Conservation (phyloP, 1,284 basidiomycete species). For the Marasmius tenuissimus region DNA sequence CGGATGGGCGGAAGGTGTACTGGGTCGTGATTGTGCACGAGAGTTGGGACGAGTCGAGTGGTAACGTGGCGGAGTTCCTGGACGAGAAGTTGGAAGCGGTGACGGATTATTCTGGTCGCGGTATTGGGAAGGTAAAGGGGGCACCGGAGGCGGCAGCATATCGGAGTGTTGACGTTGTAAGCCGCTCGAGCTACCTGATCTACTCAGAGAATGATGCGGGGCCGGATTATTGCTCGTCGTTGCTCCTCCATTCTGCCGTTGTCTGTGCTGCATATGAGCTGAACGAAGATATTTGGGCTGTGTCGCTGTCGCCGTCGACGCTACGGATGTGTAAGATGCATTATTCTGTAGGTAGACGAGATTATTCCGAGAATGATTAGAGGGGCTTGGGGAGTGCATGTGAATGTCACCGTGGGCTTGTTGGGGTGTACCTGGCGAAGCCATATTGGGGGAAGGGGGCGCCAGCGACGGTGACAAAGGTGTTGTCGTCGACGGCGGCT, state of each 20-base stretch:
- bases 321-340: not conserved
- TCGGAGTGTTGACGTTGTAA: not conserved
- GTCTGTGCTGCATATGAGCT: not conserved
- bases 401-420: not conserved
- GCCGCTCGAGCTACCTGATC: not conserved
- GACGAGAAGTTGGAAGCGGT: not conserved
- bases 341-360: not conserved
- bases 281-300: constrained; percentile 1
- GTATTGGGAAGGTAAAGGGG: not conserved
- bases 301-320: not conserved
- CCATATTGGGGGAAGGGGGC: not conserved
- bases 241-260: not conserved
- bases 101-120: not conserved
- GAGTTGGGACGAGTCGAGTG: not conserved
- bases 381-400: not conserved
- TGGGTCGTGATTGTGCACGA: not conserved
- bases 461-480: not conserved
- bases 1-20: not conserved
- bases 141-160: not conserved
- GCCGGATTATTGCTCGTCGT: not conserved
- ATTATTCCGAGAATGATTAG: not conserved
- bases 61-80: not conserved
- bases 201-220: not conserved
- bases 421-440: not conserved
- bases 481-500: not conserved